Conservation (phyloP, 352 stramenopile genomes). For the Pythium monospermum region DNA sequence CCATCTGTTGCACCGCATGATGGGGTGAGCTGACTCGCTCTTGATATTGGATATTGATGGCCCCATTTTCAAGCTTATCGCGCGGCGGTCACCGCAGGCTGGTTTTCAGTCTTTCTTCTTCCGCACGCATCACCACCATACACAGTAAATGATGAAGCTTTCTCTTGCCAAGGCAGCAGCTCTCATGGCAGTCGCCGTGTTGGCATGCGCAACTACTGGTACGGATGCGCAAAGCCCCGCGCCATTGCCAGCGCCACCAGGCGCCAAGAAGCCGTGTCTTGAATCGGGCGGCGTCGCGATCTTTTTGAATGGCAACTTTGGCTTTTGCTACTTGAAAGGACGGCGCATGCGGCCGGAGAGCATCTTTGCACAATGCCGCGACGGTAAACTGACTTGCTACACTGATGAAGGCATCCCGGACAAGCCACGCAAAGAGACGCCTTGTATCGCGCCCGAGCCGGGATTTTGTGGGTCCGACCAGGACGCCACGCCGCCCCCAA, state of each 20-base stretch:
- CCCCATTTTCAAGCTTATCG: too few relatives aligned
- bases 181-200: too few relatives aligned
- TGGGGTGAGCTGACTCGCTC: too few relatives aligned
- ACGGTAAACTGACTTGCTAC: constrained; percentile 33
- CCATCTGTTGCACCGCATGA: constrained; percentile 8
- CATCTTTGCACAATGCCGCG: constrained; percentile 34
- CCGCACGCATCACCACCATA: too few relatives aligned
- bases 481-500: constrained; percentile 13
- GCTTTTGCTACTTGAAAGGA: constrained; percentile 46
- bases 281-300: constrained; percentile 27
- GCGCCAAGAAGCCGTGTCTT: constrained; percentile 27
- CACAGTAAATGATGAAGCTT: too few relatives aligned
- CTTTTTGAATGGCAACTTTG: constrained; percentile 30
- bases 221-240: too few relatives aligned
- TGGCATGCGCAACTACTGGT: too few relatives aligned
- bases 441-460: constrained; percentile 28
- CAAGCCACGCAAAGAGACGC: constrained; percentile 23
- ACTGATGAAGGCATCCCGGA: constrained; percentile 39
- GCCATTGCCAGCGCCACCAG: too few relatives aligned
- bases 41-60: too few relatives aligned
- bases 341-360: constrained; percentile 32
- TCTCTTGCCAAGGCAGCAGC: too few relatives aligned
- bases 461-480: constrained; percentile 27
- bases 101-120: too few relatives aligned
- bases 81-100: too few relatives aligned